Evolutionary conservation across 2,329 filamentous ascomycete species (phyloP), one percentile per base, ranked within the genome.

Genomic region (Hymenotorrendiella dingleyae): DNA sequence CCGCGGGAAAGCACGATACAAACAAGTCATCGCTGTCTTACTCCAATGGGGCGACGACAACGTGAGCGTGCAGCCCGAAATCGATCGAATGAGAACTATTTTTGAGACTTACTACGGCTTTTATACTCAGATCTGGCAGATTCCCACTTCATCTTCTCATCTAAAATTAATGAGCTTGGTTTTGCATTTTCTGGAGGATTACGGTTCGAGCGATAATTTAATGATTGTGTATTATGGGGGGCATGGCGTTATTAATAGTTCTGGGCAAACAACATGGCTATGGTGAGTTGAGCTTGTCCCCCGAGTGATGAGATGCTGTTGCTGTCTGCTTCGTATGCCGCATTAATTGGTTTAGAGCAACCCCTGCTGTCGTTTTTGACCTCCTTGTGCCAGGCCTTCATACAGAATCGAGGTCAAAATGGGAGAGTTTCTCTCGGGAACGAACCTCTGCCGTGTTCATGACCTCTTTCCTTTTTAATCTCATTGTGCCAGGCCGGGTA

Each of bases 211-310:
- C 10, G 46, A 50, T 34, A 51, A 50, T 21, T 34, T 56, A 12
- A 43, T 56, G 19, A 49, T 56, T 14, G 46, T 56, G 5, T 56
- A 54, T 28, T 56, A 56, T 42, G 50, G 42, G 10, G 50, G 54
- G 17, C 54, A 54, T 44, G 52, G 48, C 8, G 42, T 42, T 4
- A 54, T 56, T 20, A 50, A 52, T 19, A 41, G 28, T 29, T 36
- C 46, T 32, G 42, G 53, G 28, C 46, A 51, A 14, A 40, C 50
- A 9, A 54, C 42, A 3, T 56, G 53, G 53, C 45, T 38, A n/a
- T 39, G 26, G 44, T 46, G 24, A 42, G 38, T 38, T 5, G 14
- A n/a, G 5, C 19, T 21, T 12, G 16, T 33, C 20, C 4, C 16
- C n/a, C n/a, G n/a, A n/a, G n/a, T n/a, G n/a, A n/a, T n/a, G n/a